These are phyloP conservation scores for Coniochaeta ligniaria DNA, from an alignment of 2,329 filamentous ascomycete genomes.

Conservation along the genomic window DNA sequence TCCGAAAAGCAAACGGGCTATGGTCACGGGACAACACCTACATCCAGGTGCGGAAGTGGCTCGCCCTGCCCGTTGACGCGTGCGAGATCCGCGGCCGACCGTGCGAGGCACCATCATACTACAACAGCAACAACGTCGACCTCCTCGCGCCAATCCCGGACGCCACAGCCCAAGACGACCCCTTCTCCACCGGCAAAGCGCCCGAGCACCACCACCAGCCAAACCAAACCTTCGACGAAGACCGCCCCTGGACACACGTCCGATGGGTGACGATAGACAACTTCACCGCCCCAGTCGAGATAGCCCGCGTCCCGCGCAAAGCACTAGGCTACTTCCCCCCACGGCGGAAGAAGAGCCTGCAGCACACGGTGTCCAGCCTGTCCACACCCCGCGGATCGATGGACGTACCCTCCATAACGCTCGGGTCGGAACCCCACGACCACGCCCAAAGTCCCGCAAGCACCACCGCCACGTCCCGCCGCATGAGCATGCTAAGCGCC, in stretches of 20 bases:
- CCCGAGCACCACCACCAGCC: slow-evolving; percentile 12
- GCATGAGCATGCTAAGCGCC: slow-evolving; percentile 32
- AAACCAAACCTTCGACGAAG: slow-evolving; percentile 38
- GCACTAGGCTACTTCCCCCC: slow-evolving; percentile 89
- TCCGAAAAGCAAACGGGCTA: slow-evolving; percentile 83
- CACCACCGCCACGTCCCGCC: slow-evolving; percentile 27
- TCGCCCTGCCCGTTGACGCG: slow-evolving; percentile 82
- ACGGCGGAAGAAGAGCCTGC: slow-evolving; percentile 74
- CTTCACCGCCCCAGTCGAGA: slow-evolving; percentile 64
- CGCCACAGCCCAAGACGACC: slow-evolving; percentile 2
- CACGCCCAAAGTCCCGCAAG: slow-evolving; percentile 24
- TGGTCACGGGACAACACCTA: slow-evolving; percentile 76
- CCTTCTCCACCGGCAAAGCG: slow-evolving; percentile 2
- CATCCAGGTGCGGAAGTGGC: slow-evolving; percentile 73
- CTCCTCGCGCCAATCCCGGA: slow-evolving; percentile 44
- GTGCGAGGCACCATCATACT: slow-evolving; percentile 44
- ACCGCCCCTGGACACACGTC: slow-evolving; percentile 75
- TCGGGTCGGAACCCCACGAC: slow-evolving; percentile 22
- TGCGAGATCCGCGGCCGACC: slow-evolving; percentile 75
- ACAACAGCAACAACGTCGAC: slow-evolving; percentile 35
- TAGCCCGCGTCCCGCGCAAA: slow-evolving; percentile 74
- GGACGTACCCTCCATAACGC: slow-evolving; percentile 43
- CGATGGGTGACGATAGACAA: slow-evolving; percentile 81
- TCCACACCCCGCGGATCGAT: slow-evolving; percentile 62
- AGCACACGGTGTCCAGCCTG: slow-evolving; percentile 54